phyloP scores from a whole-genome alignment of 495 filamentous ascomycete species.

The Haplographium delicatum region DNA sequence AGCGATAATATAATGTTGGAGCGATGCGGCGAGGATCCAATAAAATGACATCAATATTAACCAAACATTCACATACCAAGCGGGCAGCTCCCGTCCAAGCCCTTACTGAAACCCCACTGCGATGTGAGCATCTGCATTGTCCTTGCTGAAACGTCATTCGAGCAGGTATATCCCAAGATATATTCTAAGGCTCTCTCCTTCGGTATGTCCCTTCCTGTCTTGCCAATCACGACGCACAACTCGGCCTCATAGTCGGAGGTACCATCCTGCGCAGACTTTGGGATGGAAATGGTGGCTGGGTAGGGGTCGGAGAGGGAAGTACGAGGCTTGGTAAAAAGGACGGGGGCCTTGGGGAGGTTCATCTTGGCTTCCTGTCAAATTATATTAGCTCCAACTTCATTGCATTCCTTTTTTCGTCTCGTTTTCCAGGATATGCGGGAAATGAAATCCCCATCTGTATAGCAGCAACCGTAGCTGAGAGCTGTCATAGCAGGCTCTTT shows the following conservation, averaged over 20 bases:
- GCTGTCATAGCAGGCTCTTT: no score
- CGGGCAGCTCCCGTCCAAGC: no score
- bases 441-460: no score
- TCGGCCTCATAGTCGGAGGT: conserved; percentile 46
- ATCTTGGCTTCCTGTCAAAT: conserved; percentile 34
- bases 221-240: conserved; percentile 36
- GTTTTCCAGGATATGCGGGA: no score
- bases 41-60: no score
- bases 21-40: no score
- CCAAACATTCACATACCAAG: no score
- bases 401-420: no score
- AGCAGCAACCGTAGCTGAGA: no score
- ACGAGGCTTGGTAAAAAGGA: conserved; percentile 44
- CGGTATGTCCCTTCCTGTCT: conserved; percentile 35
- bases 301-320: conserved; percentile 38
- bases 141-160: conserved; percentile 39
- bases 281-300: conserved; percentile 38
- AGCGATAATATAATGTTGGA: no score
- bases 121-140: conserved; percentile 29
- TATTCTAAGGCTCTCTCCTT: conserved; percentile 37
- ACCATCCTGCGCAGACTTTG: conserved; percentile 36
- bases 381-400: no score
- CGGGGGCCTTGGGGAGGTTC: conserved; percentile 33
- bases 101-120: conserved; percentile 43
- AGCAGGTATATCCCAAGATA: conserved; percentile 37